Evolutionary conservation across 2,329 filamentous ascomycete species (phyloP).

Genomic region (Pseudogymnoascus sp.): DNA sequence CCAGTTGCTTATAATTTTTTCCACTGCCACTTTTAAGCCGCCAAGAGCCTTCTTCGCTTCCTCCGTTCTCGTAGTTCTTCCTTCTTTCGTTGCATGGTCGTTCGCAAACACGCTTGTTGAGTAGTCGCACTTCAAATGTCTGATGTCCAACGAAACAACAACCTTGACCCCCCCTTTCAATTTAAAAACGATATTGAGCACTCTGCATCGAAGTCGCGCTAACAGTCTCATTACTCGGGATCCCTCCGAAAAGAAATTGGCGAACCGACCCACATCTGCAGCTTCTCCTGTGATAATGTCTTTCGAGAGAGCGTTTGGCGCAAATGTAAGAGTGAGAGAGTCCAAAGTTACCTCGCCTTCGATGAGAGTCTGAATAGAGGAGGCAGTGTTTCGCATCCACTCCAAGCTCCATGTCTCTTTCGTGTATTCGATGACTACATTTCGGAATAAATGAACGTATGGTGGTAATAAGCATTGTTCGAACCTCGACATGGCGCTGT

Average conservation of each 20-base stretch:
- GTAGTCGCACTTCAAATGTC: background rate
- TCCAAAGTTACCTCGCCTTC: constrained; percentile 15
- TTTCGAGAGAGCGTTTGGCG: constrained; percentile 14
- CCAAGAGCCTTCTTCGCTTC: constrained; percentile 13
- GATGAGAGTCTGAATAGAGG: constrained; percentile 16
- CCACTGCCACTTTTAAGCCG: constrained; percentile 19
- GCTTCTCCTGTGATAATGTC: constrained; percentile 15
- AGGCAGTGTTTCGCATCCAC: constrained; percentile 17
- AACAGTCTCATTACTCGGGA: constrained; percentile 19
- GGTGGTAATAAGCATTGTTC: constrained; percentile 9
- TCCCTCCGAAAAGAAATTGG: constrained; percentile 19
- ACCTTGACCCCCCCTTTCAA: constrained; percentile 13
- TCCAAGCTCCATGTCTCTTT: constrained; percentile 15
- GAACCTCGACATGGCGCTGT: background rate
- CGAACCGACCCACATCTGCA: constrained; percentile 16
- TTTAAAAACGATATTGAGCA: constrained; percentile 22
- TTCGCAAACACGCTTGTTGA: background rate
- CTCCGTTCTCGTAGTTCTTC: background rate
- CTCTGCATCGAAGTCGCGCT: constrained; percentile 16
- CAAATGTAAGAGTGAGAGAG: constrained; percentile 19
- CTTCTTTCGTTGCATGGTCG: constrained; percentile 10
- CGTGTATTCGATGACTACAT: constrained; percentile 20
- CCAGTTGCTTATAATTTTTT: constrained; percentile 19
- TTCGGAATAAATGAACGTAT: constrained; percentile 15
- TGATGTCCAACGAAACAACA: constrained; percentile 16